Base-by-base conservation (phyloP, 257 asterid species). In the Solanum pinnatisectum region DNA sequence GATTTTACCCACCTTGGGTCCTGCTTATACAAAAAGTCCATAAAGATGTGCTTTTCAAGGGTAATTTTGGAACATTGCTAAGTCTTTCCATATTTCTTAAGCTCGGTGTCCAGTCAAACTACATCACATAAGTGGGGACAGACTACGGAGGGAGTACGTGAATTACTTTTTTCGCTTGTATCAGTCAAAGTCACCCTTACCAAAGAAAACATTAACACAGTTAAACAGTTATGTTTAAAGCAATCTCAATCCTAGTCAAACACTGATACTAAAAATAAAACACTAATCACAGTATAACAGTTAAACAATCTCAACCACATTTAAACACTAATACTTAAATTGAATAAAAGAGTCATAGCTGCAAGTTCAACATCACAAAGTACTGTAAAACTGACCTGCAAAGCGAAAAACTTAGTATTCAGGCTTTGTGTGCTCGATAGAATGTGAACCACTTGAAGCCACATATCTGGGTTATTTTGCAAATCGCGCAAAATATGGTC, bases 381-480 rank as follows among this genome's bases (percentile, higher is more conserved):
- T 18, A 82, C 30, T 74, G 13, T 20, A 40, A 27, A 84, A 88
- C 98, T 65, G 42, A 97, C 99, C 98, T 97, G 99, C 90, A 97
- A 89, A 85, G 99, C 95, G 83, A 95, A 97, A 90, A 95, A 96
- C 88, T 97, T 97, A 87, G 99, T 94, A 91, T 97, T 94, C 93
- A 96, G 88, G 90, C 87, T 94, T 77, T 95, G 97, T 25, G 99
- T 90, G 87, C 85, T 95, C 40, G 99, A 94, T 84, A 97, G 91
- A 90, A 97, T 95, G 91, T 96, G 99, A 90, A 95, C 99, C 87
- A 97, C 99, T 96, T 96, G 99, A 91, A 95, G 99, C 99, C 99
- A 97, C 98, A 93, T 97, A 82, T 96, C 98, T 13, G 97, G 98
- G 89, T 96, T 96, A 83, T 90, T 93, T 94, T 97, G 99, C 93